Conservation (phyloP, 1,139 yeast genomes). For the Arxiozyma heterogenica region DNA sequence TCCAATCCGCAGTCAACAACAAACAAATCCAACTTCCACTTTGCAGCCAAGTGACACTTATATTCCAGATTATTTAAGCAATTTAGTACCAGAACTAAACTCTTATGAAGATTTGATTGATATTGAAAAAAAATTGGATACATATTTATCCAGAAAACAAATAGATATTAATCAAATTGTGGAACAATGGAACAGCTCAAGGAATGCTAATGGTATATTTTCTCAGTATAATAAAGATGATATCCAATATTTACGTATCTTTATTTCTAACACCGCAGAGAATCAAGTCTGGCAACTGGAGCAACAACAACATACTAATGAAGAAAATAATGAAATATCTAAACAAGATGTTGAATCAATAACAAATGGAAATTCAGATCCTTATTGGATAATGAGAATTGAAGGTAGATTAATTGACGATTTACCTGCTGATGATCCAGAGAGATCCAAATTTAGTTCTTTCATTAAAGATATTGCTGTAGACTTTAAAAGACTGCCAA, state of each 20-base stretch:
- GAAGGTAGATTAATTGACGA: conserved; percentile 67
- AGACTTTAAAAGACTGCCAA: conserved; percentile 40
- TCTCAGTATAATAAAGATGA: conserved; percentile 33
- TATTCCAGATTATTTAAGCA: conserved; percentile 52
- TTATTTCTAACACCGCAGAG: conserved; percentile 70
- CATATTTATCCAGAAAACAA: conserved; percentile 71
- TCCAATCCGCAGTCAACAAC: conserved; percentile 10
- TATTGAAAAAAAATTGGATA: conserved; percentile 73
- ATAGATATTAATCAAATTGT: conserved; percentile 74
- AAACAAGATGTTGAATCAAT: not conserved
- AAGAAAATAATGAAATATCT: not conserved
- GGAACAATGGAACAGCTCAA: conserved; percentile 32
- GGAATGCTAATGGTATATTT: conserved; percentile 17
- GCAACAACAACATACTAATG: conserved; percentile 10
- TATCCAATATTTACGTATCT: conserved; percentile 61
- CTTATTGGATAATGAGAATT: conserved; percentile 71
- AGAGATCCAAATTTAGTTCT: conserved; percentile 59
- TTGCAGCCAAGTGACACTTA: conserved; percentile 58
- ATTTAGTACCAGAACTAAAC: conserved; percentile 64
- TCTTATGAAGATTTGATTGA: conserved; percentile 62
- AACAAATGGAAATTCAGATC: conserved; percentile 15
- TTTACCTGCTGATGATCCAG: conserved; percentile 30
- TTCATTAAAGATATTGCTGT: conserved; percentile 78
- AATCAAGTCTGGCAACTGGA: conserved; percentile 86
- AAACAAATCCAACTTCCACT: conserved; percentile 22